phyloP scores from a whole-genome alignment of 257 asterid species.

The Nicotiana knightiana region DNA sequence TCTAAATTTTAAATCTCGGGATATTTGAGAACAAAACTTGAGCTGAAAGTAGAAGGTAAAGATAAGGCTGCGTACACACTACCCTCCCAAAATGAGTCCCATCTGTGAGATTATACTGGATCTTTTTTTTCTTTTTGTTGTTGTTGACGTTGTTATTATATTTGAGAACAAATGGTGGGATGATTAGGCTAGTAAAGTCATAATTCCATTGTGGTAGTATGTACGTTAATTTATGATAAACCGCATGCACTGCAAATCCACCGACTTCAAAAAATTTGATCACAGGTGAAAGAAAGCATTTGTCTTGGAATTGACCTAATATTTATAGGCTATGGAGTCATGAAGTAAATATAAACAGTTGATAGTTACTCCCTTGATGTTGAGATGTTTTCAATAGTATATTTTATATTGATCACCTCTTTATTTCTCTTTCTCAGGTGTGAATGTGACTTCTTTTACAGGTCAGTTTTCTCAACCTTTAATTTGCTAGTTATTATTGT shows the following conservation, averaged over 20 bases:
- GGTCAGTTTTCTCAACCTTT: slow-evolving; percentile 10
- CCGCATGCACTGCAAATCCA: background rate
- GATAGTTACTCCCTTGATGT: background rate
- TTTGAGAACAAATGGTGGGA: too few species aligned
- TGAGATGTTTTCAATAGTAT: background rate
- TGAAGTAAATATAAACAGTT: background rate
- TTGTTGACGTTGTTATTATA: too few species aligned
- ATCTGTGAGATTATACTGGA: too few species aligned
- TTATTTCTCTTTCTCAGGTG: slow-evolving; percentile 18
- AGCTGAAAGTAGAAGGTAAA: too few species aligned
- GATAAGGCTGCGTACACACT: too few species aligned
- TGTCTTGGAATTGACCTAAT: background rate
- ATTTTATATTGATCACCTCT: background rate
- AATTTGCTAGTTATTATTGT: background rate
- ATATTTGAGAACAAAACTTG: too few species aligned
- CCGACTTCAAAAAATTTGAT: background rate
- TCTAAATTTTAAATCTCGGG: background rate
- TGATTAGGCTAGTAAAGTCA: too few species aligned
- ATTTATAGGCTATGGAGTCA: background rate
- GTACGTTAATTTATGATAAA: background rate
- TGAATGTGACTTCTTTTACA: slow-evolving; percentile 23
- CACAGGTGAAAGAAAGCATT: background rate
- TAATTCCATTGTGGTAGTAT: background rate
- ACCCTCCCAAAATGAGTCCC: too few species aligned
- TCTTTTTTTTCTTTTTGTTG: too few species aligned